Evolutionary conservation across 2,329 filamentous ascomycete genomes (phyloP).

Genomic region (Camptophora hylomeconis): DNA sequence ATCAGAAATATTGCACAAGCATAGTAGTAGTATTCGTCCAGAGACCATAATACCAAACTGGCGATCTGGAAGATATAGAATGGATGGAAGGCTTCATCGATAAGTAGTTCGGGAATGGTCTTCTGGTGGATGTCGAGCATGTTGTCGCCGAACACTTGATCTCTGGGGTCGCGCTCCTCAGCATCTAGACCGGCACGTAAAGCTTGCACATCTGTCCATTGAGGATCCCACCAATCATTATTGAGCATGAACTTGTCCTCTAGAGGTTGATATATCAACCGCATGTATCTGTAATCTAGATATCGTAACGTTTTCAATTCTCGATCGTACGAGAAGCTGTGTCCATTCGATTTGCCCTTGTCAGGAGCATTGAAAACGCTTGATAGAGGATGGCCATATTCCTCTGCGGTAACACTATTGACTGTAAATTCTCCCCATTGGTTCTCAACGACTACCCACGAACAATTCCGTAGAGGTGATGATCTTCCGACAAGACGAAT

Average conservation of each 20-base stretch:
- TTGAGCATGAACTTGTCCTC: constrained; percentile 80
- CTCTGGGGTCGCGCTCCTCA: constrained; percentile 73
- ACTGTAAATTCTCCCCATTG: constrained; percentile 89
- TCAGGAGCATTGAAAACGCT: constrained; percentile 41
- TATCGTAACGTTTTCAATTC: constrained; percentile 61
- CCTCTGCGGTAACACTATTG: constrained; percentile 50
- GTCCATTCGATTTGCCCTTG: constrained; percentile 48
- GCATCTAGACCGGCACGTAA: constrained; percentile 72
- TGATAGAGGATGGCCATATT: constrained; percentile 50
- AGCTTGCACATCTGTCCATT: constrained; percentile 65
- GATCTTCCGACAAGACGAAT: constrained; percentile 60
- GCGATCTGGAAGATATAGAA: constrained; percentile 98
- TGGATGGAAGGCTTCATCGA: constrained; percentile 93
- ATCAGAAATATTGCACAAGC: constrained; percentile 89
- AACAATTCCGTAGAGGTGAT: constrained; percentile 57
- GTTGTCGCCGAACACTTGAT: constrained; percentile 79
- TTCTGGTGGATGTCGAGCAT: constrained; percentile 90
- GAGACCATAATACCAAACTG: constrained; percentile 83
- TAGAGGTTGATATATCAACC: constrained; percentile 78
- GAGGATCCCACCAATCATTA: constrained; percentile 86
- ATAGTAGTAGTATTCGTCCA: constrained; percentile 97
- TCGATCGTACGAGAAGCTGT: constrained; percentile 60
- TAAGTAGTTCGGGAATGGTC: constrained; percentile 63
- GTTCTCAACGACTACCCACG: constrained; percentile 93
- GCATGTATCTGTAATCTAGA: constrained; percentile 86